Base-by-base conservation (phyloP, 2,329 filamentous ascomycete genomes). In the Cladophialophora yegresii region DNA sequence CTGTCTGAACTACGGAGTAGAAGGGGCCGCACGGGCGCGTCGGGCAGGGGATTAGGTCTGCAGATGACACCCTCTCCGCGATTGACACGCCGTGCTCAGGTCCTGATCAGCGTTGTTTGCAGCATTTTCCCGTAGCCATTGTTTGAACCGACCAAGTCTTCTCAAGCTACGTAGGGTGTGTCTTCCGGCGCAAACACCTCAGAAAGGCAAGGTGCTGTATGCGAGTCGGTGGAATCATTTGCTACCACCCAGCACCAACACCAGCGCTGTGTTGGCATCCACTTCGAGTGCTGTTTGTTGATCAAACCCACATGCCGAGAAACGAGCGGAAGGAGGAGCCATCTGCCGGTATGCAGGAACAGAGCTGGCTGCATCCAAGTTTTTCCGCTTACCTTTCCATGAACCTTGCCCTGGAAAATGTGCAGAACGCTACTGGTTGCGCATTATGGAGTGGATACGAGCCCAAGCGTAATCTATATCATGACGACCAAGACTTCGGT, bases 401-500 rank as follows among this genome's bases (percentile, higher is more conserved):
- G 20, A 54, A 10, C 12, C 8, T 54, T 30, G 5, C 28, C 51
- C n/a, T 58, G 54, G 40, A 64, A 55, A 43, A 67, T 62, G 26
- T 6, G 23, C 13, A 23, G 23, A 12, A 33, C 62, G 28, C 54
- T 20, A 67, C 59, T 67, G 65, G 65, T 33, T 55, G 62, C 28
- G 36, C 12, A 22, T 67, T 65, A 65, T 65, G 51, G 36, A 65
- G 62, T 67, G 65, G 65, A 62, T 49, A 33, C 26, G 16, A 33
- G 28, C 8, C 50, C 28, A 36, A 54, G 65, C 58, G 62, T 64
- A 64, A 45, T 67, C 58, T 62, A 62, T 62, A 63, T 65, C 62
- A 64, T 63, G 62, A 33, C 53, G 33, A 36, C 60, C 58, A 55
- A 65, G 53, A 57, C 47, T 54, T 58, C 58, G 50, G 51, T 49